A percentile compares a stretch with the other conserved stretches of the same genome.
These are phyloP conservation scores for Kwoniella mangroviensis DNA, from an alignment of 768 basidiomycete species.

Conservation along the genomic window DNA sequence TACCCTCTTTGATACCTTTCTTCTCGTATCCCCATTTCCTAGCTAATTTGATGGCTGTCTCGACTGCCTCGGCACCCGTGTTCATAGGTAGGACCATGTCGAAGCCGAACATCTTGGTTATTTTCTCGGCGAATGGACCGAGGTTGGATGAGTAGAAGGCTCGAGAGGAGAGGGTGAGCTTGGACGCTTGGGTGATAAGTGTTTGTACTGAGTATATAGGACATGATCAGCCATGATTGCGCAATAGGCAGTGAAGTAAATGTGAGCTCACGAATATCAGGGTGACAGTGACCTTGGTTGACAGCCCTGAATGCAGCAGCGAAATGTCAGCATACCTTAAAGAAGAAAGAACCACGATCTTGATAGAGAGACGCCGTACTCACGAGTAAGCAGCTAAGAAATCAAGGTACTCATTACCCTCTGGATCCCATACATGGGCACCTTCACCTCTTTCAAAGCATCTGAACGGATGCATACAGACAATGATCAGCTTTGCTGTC, in stretches of 20 bases:
- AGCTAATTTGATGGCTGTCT: conserved; percentile 93
- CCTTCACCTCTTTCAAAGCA: conserved; percentile 90
- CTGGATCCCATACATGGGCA: conserved; percentile 81
- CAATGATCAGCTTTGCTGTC: background rate
- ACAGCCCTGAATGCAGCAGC: conserved; percentile 67
- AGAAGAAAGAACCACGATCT: background rate
- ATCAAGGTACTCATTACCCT: conserved; percentile 94
- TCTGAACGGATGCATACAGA: conserved; percentile 28
- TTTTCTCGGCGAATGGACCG: conserved; percentile 82
- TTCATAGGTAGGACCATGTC: conserved; percentile 99
- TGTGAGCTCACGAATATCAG: conserved; percentile 38
- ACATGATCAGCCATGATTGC: background rate
- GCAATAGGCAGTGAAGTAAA: too few relatives aligned
- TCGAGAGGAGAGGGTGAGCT: conserved; percentile 88
- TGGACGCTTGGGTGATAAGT: conserved; percentile 80
- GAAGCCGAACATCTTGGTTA: conserved; percentile 83
- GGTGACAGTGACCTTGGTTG: conserved; percentile 70
- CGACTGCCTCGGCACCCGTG: conserved; percentile 97
- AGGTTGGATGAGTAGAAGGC: conserved; percentile 95
- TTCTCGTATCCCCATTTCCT: conserved; percentile 94
- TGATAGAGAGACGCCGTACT: conserved; percentile 52
- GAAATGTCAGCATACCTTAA: background rate
- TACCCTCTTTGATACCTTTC: conserved; percentile 78
- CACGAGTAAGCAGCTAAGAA: conserved; percentile 98
- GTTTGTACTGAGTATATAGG: conserved; percentile 82